Evolutionary conservation across 2,329 filamentous ascomycete species (phyloP).

Genomic region (Aspergillus bombycis): DNA sequence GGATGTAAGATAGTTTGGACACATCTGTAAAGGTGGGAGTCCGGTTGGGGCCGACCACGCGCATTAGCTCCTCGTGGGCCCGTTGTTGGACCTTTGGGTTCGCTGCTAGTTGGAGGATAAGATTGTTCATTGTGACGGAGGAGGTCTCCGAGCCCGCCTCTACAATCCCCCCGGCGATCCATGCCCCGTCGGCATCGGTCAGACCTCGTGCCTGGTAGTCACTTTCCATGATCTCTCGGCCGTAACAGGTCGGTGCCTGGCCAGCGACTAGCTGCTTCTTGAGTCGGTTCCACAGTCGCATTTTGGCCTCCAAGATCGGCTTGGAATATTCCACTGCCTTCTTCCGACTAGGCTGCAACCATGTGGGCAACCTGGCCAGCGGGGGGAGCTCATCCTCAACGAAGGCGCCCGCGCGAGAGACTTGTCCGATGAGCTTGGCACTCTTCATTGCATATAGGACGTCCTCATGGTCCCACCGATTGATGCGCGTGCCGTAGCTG

Average conservation of each 20-base stretch:
- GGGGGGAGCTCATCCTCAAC: conserved; percentile 1
- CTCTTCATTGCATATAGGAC: conserved; percentile 1
- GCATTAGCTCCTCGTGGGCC: too few species aligned
- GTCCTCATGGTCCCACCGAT: conserved; percentile 2
- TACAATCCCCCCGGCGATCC: background rate
- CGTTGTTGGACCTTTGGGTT: too few species aligned
- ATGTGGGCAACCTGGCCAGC: conserved; percentile 1
- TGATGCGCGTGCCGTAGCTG: background rate
- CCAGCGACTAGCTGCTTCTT: conserved; percentile 1
- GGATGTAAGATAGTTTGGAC: too few species aligned
- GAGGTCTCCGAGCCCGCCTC: conserved; percentile 13
- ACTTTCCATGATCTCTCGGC: conserved; percentile 1
- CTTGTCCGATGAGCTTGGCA: background rate
- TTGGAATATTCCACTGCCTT: background rate
- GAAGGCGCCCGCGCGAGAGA: background rate
- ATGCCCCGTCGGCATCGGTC: background rate
- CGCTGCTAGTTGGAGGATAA: conserved; percentile 7
- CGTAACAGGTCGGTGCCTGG: conserved; percentile 5
- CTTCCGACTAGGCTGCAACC: background rate
- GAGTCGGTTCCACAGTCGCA: conserved; percentile 4
- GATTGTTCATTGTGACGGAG: conserved; percentile 3
- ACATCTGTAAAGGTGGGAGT: too few species aligned
- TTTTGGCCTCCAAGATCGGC: background rate
- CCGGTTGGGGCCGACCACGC: too few species aligned
- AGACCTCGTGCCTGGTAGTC: background rate